Conservation (phyloP, 768 basidiomycete species). For the Amanita pallidorosea region DNA sequence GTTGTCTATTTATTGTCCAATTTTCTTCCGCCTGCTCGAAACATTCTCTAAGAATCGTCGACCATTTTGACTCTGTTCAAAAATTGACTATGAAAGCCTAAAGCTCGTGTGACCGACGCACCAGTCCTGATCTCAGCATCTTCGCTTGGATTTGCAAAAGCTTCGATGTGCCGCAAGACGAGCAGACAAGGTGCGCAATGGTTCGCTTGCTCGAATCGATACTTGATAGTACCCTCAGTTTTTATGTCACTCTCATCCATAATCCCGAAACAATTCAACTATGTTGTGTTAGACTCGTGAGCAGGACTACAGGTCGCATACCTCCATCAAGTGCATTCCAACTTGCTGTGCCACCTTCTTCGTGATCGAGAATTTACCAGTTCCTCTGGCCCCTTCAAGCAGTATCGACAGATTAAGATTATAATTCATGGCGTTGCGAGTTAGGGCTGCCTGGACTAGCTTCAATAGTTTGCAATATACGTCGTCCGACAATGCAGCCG, state of each 20-base stretch:
- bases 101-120: conserved; percentile 10
- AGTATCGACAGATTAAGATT: conserved; percentile 61
- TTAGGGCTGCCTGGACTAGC: conserved; percentile 51
- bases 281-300: background rate
- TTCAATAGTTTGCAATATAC: conserved; percentile 38
- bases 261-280: conserved; percentile 85
- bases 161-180: conserved; percentile 72
- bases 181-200: conserved; percentile 80
- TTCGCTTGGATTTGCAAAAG: conserved; percentile 62
- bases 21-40: conserved; percentile 42
- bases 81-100: background rate
- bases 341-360: conserved; percentile 44
- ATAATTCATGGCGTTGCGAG: conserved; percentile 45
- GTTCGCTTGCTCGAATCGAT: conserved; percentile 67
- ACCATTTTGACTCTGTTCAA: conserved; percentile 41
- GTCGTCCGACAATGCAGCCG: conserved; percentile 17
- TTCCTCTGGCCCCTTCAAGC: conserved; percentile 69
- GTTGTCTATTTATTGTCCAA: conserved; percentile 55
- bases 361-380: conserved; percentile 68
- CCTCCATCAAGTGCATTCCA: conserved; percentile 77
- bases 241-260: conserved; percentile 68
- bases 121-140: conserved; percentile 55
- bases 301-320: conserved; percentile 14
- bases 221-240: conserved; percentile 62
- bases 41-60: conserved; percentile 51